Conservation (phyloP, 768 basidiomycete genomes). For the Naematelia aurantialba region DNA sequence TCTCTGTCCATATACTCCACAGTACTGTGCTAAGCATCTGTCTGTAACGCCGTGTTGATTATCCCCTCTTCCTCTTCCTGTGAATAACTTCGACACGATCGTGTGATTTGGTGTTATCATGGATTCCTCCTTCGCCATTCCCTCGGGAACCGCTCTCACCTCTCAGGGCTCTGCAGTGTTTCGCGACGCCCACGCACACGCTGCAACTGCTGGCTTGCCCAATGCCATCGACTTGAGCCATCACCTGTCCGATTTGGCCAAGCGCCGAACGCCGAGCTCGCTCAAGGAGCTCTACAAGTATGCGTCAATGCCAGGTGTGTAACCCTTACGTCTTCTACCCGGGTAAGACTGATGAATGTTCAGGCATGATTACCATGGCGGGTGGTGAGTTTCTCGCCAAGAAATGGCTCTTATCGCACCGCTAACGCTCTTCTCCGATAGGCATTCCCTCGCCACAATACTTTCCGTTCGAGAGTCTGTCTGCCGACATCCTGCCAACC, state of each 20-base stretch:
- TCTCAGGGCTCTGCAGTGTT: background rate
- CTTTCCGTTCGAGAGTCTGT: slow-evolving; percentile 61
- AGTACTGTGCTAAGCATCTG: too few relatives aligned
- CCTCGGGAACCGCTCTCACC: slow-evolving; percentile 2
- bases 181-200: background rate
- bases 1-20: too few relatives aligned
- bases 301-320: slow-evolving; percentile 55
- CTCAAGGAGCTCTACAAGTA: slow-evolving; percentile 68
- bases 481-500: slow-evolving; percentile 57
- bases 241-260: slow-evolving; percentile 62
- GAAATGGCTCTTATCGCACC: background rate
- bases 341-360: slow-evolving; percentile 22
- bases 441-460: slow-evolving; percentile 66
- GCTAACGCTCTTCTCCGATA: slow-evolving; percentile 29
- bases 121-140: slow-evolving; percentile 41
- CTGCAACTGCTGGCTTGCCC: slow-evolving; percentile 24
- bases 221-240: slow-evolving; percentile 64
- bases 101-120: slow-evolving; percentile 12
- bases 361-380: slow-evolving; percentile 60
- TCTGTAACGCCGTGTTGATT: too few relatives aligned
- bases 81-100: background rate
- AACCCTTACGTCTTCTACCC: slow-evolving; percentile 32
- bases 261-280: slow-evolving; percentile 57
- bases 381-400: slow-evolving; percentile 57
- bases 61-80: too few relatives aligned